Conservation (phyloP, 495 filamentous ascomycete species). For the Hypoxylon lienhwacheense region DNA sequence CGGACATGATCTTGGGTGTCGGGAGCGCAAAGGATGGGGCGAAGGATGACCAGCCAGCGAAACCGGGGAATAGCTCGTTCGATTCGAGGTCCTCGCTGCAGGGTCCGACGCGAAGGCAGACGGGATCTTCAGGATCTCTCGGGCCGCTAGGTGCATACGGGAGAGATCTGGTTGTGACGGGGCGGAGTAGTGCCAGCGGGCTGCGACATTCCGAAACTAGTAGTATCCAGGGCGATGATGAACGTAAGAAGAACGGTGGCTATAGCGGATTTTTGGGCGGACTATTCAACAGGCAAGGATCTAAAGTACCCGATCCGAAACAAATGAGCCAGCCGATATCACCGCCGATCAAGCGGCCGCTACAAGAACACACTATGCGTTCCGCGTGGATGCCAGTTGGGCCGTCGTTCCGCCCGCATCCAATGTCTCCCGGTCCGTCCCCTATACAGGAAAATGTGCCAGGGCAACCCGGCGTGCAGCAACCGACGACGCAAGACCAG, state of each 20-base stretch:
- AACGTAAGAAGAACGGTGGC: slow-evolving; percentile 31
- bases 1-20: slow-evolving; percentile 39
- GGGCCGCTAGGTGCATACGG: slow-evolving; percentile 12
- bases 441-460: slow-evolving; percentile 14
- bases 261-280: slow-evolving; percentile 35
- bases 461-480: slow-evolving; percentile 21
- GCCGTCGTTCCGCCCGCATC: slow-evolving; percentile 27
- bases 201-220: slow-evolving; percentile 21
- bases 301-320: slow-evolving; percentile 28
- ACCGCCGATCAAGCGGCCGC: slow-evolving; percentile 17
- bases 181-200: slow-evolving; percentile 20
- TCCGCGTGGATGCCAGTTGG: slow-evolving; percentile 26
- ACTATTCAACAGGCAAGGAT: slow-evolving; percentile 35
- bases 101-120: slow-evolving; percentile 14
- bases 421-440: slow-evolving; percentile 30
- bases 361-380: slow-evolving; percentile 16
- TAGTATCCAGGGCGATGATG: slow-evolving; percentile 28
- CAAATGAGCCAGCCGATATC: slow-evolving; percentile 23
- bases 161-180: slow-evolving; percentile 1
- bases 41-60: slow-evolving; percentile 35
- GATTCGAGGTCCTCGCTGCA: slow-evolving; percentile 24
- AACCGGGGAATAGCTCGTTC: slow-evolving; percentile 20
- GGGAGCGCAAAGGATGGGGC: slow-evolving; percentile 36
- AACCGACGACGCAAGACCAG: slow-evolving; percentile 5
- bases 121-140: slow-evolving; percentile 4